Percentiles rank a stretch among this genome's conserved stretches.
Conservation (phyloP, 2,329 filamentous ascomycete genomes). For the Cytospora paraplurivora region DNA sequence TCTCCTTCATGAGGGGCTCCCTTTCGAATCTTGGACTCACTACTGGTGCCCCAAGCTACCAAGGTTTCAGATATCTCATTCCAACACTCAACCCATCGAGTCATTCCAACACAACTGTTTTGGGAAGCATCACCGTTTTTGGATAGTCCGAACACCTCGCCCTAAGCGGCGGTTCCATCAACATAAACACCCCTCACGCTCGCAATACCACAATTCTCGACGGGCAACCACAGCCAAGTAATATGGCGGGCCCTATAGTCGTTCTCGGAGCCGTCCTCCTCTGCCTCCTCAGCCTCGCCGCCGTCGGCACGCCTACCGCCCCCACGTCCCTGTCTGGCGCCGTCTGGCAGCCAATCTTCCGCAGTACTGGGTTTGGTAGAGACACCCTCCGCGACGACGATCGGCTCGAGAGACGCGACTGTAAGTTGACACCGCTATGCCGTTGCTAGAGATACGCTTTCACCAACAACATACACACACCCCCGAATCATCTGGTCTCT, state of each 20-base stretch:
- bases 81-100: not conserved
- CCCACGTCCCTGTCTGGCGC: not conserved
- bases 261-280: conserved; percentile 7
- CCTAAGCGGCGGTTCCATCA: not conserved
- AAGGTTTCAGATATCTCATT: not conserved
- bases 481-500: no score
- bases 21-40: not conserved
- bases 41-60: not conserved
- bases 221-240: not conserved
- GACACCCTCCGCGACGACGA: conserved; percentile 22
- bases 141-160: not conserved
- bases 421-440: not conserved
- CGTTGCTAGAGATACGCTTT: no score
- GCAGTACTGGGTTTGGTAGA: conserved; percentile 18
- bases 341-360: not conserved
- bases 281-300: conserved; percentile 5
- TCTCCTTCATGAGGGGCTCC: not conserved
- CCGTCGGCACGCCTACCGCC: not conserved
- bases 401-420: conserved; percentile 21
- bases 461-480: no score
- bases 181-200: no score
- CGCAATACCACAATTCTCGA: not conserved
- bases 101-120: not conserved
- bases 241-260: not conserved
- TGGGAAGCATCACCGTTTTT: not conserved